Evolutionary conservation across 129 eudicot genomes (phyloP).

Genomic region (Flaveria brownii): DNA sequence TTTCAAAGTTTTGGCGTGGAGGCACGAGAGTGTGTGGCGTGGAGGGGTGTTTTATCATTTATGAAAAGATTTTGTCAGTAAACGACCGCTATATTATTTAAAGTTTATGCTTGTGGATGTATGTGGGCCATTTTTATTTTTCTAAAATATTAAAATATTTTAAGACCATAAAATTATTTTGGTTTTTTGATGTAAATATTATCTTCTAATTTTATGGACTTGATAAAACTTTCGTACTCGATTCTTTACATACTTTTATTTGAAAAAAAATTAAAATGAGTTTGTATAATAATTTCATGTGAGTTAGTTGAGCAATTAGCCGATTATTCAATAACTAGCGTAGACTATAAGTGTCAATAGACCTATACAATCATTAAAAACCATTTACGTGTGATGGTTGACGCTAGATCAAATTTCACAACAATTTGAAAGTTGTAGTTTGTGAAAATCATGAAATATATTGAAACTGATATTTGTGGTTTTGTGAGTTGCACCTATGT

Average conservation of each 20-base stretch:
- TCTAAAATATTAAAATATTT: neutral
- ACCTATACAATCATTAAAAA: too few relatives aligned
- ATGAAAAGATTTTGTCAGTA: neutral
- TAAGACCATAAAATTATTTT: neutral
- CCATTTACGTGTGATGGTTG: too few relatives aligned
- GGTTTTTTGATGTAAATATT: neutral
- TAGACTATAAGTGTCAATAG: too few relatives aligned
- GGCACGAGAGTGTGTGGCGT: constrained; percentile 8
- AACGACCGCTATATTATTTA: neutral
- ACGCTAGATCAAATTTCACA: too few relatives aligned
- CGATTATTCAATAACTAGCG: neutral
- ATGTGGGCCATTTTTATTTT: neutral
- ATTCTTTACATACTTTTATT: neutral
- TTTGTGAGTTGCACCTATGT: too few relatives aligned
- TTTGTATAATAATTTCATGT: neutral
- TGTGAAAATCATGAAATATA: too few relatives aligned
- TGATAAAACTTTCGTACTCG: neutral
- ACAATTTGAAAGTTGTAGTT: too few relatives aligned
- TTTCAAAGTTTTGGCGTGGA: constrained; percentile 13
- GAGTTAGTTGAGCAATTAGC: neutral
- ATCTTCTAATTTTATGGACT: neutral
- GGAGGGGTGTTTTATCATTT: neutral
- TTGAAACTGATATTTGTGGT: too few relatives aligned
- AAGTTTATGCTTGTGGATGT: neutral
- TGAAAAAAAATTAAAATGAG: neutral